These are phyloP conservation scores for Diophrys sp. DNA, from an alignment of 73 alveolate genomes.

Conservation along the genomic window DNA sequence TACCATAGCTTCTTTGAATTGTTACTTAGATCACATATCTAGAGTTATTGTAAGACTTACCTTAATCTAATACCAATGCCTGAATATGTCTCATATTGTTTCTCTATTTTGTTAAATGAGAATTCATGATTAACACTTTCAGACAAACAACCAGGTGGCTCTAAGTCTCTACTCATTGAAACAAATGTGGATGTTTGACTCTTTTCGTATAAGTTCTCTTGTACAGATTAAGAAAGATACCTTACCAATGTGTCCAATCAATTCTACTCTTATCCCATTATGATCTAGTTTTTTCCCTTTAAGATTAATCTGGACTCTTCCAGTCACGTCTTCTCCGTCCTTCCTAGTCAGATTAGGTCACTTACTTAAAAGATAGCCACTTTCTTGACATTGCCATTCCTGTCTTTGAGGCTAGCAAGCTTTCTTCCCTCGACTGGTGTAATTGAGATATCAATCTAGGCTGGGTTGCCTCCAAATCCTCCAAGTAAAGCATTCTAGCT, in stretches of 20 bases:
- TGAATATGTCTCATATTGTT: conserved; percentile 84
- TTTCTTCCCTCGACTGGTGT: conserved; percentile 47
- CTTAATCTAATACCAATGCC: conserved; percentile 66
- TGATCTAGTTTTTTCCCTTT: conserved; percentile 73
- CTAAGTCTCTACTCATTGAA: conserved; percentile 62
- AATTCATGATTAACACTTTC: conserved; percentile 62
- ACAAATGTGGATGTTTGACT: conserved; percentile 63
- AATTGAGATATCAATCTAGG: conserved; percentile 42
- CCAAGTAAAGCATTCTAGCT: conserved; percentile 39
- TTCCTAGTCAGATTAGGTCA: conserved; percentile 32
- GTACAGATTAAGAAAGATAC: not conserved
- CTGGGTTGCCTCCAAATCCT: conserved; percentile 46
- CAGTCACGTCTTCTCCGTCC: conserved; percentile 83
- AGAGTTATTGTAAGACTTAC: conserved; percentile 5
- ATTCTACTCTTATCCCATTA: conserved; percentile 86
- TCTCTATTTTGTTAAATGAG: conserved; percentile 71
- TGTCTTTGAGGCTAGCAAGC: conserved; percentile 53
- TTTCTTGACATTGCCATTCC: conserved; percentile 33
- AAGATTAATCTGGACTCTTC: conserved; percentile 64
- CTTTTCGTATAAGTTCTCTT: conserved; percentile 76
- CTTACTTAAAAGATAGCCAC: conserved; percentile 59
- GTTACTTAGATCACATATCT: conserved; percentile 53
- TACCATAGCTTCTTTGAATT: conserved; percentile 59
- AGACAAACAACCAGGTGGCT: conserved; percentile 79
- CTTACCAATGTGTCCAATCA: conserved; percentile 78